A percentile compares a stretch with the other conserved stretches of the same genome.
phyloP scores from a whole-genome alignment of 208 protist genomes.

The Chromosphaera perkinsii region DNA sequence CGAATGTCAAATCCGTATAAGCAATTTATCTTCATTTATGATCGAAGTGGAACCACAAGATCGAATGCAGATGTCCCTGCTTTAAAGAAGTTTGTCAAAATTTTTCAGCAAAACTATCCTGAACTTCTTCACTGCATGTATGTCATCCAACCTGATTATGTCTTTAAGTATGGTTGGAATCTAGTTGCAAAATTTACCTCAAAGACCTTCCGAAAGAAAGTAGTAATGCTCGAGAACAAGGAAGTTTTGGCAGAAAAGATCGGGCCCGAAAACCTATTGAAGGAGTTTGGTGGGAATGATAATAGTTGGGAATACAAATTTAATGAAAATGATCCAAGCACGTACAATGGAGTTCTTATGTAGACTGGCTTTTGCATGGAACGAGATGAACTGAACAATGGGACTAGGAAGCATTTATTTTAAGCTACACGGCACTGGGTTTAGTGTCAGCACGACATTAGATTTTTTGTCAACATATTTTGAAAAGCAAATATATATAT shows the following conservation, averaged over 20 bases:
- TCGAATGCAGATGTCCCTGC: constrained; percentile 6
- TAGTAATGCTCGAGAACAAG: background rate
- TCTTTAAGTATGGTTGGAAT: constrained; percentile 7
- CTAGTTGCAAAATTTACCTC: background rate
- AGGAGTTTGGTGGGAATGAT: background rate
- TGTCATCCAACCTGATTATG: constrained; percentile 13
- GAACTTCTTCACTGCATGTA: constrained; percentile 16
- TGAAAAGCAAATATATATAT: no score
- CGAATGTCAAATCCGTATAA: background rate
- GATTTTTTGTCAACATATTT: no score
- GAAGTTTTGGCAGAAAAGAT: background rate
- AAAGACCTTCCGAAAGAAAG: background rate
- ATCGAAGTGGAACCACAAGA: background rate
- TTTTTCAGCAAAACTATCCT: constrained; percentile 17
- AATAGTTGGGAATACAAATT: no score
- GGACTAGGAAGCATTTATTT: no score
- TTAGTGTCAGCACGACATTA: no score
- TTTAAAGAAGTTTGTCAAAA: constrained; percentile 13
- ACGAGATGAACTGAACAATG: no score
- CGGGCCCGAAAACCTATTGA: background rate
- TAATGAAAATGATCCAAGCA: no score
- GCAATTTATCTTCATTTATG: constrained; percentile 7
- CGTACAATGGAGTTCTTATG: no score
- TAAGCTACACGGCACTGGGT: no score
- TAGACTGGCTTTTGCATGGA: no score